Percentiles rank a stretch among this genome's conserved stretches.
Evolutionary conservation across 2,329 filamentous ascomycete genomes (phyloP).

Genomic region (Phoma sp.): DNA sequence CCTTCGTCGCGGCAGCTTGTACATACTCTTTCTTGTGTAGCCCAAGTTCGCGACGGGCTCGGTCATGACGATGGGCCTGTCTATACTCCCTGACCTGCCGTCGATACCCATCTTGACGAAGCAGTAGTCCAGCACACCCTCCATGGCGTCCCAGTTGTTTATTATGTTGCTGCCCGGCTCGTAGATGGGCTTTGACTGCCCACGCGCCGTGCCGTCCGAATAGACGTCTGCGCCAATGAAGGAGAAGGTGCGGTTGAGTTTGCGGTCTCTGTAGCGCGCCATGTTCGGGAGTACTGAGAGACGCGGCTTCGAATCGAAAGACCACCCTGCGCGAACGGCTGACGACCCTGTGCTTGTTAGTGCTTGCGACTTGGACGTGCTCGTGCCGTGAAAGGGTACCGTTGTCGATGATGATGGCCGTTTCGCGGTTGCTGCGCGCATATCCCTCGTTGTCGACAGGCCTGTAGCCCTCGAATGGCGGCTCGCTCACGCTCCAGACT

Average conservation of each 20-base stretch:
- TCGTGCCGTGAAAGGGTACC: constrained; percentile 59
- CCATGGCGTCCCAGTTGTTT: constrained; percentile 98
- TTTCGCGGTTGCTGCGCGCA: constrained; percentile 65
- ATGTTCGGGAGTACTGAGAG: constrained; percentile 86
- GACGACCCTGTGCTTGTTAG: constrained; percentile 72
- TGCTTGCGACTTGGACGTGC: background rate
- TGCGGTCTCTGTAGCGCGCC: constrained; percentile 94
- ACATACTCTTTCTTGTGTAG: constrained; percentile 85
- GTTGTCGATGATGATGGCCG: constrained; percentile 97
- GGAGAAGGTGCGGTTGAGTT: constrained; percentile 87
- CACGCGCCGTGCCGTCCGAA: constrained; percentile 88
- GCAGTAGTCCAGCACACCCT: constrained; percentile 90
- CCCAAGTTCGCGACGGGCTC: constrained; percentile 90
- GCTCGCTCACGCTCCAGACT: constrained; percentile 62
- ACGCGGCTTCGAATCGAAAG: constrained; percentile 83
- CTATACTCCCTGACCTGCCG: constrained; percentile 73
- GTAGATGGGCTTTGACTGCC: constrained; percentile 89
- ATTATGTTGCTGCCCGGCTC: constrained; percentile 90
- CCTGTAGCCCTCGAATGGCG: constrained; percentile 66
- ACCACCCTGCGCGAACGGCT: constrained; percentile 91
- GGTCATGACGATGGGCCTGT: constrained; percentile 91
- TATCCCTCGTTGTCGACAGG: constrained; percentile 71
- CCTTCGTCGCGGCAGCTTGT: background rate
- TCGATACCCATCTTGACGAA: constrained; percentile 94
- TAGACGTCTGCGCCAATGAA: constrained; percentile 94